Percentiles rank a stretch among this genome's conserved stretches.
Conservation (phyloP, 1,284 basidiomycete genomes). For the Blastosporella zonata region DNA sequence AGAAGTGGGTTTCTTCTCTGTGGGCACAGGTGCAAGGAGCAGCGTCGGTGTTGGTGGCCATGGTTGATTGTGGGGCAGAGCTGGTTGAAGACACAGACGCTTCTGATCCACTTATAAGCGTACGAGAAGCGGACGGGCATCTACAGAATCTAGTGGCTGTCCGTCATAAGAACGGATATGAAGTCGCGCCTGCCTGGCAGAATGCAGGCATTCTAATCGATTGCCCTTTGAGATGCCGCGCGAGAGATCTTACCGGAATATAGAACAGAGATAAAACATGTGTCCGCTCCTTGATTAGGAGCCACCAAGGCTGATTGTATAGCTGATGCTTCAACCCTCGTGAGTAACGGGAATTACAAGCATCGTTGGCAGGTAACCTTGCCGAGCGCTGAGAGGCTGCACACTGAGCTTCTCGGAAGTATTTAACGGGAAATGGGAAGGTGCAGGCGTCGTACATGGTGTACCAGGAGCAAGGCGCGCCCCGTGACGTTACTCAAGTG, state of each 20-base stretch:
- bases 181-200: conserved; percentile 16
- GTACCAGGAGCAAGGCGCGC: conserved; percentile 14
- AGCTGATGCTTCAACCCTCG: conserved; percentile 5
- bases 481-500: conserved; percentile 14
- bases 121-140: conserved; percentile 12
- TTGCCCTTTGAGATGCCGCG: conserved; percentile 11
- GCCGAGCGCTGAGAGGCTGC: conserved; percentile 2
- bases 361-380: conserved; percentile 10
- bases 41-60: conserved; percentile 11
- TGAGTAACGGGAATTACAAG: conserved; percentile 15
- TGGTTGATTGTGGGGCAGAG: conserved; percentile 6
- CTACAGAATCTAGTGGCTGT: conserved; percentile 10
- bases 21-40: conserved; percentile 26
- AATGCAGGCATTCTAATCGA: conserved; percentile 16
- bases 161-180: conserved; percentile 21
- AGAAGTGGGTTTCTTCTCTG: conserved; percentile 24
- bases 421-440: conserved; percentile 11
- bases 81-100: neutral
- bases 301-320: conserved; percentile 9
- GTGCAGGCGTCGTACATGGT: neutral
- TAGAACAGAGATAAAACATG: conserved; percentile 10
- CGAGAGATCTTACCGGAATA: conserved; percentile 8
- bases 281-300: conserved; percentile 16
- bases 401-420: conserved; percentile 13
- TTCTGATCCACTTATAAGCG: conserved; percentile 14